phyloP scores from a whole-genome alignment of 345 rosid genomes.

The Syzygium grande region DNA sequence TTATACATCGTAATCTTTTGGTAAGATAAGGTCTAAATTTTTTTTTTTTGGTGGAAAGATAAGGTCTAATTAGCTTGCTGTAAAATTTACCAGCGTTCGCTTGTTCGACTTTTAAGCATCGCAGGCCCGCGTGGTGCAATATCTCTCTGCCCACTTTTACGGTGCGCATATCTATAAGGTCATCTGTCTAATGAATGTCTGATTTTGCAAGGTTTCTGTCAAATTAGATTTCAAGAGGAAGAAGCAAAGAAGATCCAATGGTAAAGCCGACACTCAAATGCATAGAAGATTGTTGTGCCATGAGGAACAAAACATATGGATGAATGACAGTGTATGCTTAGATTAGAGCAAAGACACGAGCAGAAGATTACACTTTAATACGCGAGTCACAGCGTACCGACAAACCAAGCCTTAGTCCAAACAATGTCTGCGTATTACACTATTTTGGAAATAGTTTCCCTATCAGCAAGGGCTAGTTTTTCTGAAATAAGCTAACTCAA shows the following conservation, averaged over 20 bases:
- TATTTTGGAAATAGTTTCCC: neutral
- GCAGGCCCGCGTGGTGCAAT: neutral
- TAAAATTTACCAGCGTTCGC: neutral
- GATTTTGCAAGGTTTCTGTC: neutral
- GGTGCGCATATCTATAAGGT: neutral
- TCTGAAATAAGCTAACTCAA: neutral
- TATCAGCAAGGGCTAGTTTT: neutral
- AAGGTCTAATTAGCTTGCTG: neutral
- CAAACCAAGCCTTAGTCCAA: neutral
- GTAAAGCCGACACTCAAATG: neutral
- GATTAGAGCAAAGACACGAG: neutral
- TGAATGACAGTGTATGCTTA: neutral
- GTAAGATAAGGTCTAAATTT: neutral
- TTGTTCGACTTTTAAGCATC: neutral
- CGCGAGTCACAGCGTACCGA: neutral
- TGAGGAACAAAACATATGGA: neutral
- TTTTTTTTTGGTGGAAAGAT: too few species aligned
- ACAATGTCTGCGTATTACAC: neutral
- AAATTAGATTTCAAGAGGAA: neutral
- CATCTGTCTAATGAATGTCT: neutral
- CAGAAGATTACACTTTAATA: neutral
- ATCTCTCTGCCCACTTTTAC: neutral
- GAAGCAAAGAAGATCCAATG: neutral
- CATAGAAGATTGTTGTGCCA: neutral
- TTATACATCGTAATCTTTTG: neutral